Evolutionary conservation across 768 basidiomycete genomes (phyloP), one percentile per base, ranked within the genome.

Genomic region (Panaeolus papilionaceus): DNA sequence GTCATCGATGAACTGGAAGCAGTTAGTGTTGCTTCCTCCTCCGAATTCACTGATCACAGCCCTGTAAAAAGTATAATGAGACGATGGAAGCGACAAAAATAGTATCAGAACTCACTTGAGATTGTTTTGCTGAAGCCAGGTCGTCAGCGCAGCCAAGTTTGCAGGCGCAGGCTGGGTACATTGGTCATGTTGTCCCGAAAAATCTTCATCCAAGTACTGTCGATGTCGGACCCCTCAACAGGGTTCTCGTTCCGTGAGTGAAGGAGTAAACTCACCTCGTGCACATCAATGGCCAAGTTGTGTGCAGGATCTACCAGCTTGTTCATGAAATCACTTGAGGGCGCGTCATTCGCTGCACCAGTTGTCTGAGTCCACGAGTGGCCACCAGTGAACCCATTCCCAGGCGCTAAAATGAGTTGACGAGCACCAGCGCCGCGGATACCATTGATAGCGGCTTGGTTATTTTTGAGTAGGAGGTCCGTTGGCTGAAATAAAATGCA

Each of bases 371-470:
- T 83, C 80, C 79, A 83, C 0, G 82, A 75, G 64, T 84, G 82
- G 0, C 83, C 83, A 0, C 83, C 83, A 14, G 83, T 84, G 65
- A 79, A 84, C 0, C 80, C 83, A 62, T 84, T 84, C 2, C 83
- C 83, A 1, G 83, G 82, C 2, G 83, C 83, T 12, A 84, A 75
- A 66, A 84, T 83, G 63, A 84, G 78, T 68, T 84, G 83, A 0
- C 38, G 66, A 3, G 83, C 82, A 18, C 82, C 82, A 0, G 77
- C 78, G 2, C 71, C 68, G 10, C 83, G 79, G 62, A 84, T 83
- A 2, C 79, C 82, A 63, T 83, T 73, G 58, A 84, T 83, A 0
- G 82, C 83, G 7, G 81, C 81, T 69, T 84, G 83, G 67, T 84
- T 75, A 62, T 84, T 84, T 47, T 65, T 47, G 14, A 84, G 74